A percentile compares a stretch with the other conserved stretches of the same genome.
These are phyloP conservation scores for Strobilomyces dryophilus DNA, from an alignment of 768 basidiomycete genomes.

Conservation along the genomic window DNA sequence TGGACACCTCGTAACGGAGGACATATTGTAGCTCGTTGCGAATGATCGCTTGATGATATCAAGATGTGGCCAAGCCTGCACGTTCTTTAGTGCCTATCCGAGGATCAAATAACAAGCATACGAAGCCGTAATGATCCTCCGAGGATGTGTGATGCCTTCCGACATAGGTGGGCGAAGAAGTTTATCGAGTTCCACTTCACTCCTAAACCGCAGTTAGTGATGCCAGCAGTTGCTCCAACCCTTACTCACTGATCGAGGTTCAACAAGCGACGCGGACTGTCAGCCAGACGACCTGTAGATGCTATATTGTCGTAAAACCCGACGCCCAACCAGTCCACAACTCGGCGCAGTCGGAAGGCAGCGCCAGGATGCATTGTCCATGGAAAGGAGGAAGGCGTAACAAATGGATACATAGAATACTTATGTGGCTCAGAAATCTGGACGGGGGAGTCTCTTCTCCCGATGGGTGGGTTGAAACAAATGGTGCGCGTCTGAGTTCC, in stretches of 20 bases:
- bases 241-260: slow-evolving; percentile 35
- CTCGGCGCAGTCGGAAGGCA: slow-evolving; percentile 57
- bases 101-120: slow-evolving; percentile 15
- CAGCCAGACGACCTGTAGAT: slow-evolving; percentile 37
- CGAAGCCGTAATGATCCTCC: slow-evolving; percentile 38
- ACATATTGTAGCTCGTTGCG: slow-evolving; percentile 35
- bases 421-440: slow-evolving; percentile 31
- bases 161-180: slow-evolving; percentile 6
- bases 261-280: slow-evolving; percentile 31
- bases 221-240: background rate
- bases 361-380: slow-evolving; percentile 43
- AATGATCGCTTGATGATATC: slow-evolving; percentile 35
- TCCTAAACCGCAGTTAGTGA: slow-evolving; percentile 17
- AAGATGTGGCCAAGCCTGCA: slow-evolving; percentile 60
- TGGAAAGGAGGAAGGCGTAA: slow-evolving; percentile 44
- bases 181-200: slow-evolving; percentile 10
- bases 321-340: slow-evolving; percentile 55
- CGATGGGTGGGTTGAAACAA: slow-evolving; percentile 30
- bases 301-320: slow-evolving; percentile 32
- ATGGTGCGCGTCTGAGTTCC: slow-evolving; percentile 15
- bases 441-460: slow-evolving; percentile 23
- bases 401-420: slow-evolving; percentile 70
- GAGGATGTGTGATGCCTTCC: slow-evolving; percentile 1
- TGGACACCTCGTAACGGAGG: slow-evolving; percentile 46
- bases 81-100: slow-evolving; percentile 3